Evolutionary conservation across 2,329 filamentous ascomycete species (phyloP), one percentile per base, ranked within the genome.

Genomic region (Paraphoma sp.): DNA sequence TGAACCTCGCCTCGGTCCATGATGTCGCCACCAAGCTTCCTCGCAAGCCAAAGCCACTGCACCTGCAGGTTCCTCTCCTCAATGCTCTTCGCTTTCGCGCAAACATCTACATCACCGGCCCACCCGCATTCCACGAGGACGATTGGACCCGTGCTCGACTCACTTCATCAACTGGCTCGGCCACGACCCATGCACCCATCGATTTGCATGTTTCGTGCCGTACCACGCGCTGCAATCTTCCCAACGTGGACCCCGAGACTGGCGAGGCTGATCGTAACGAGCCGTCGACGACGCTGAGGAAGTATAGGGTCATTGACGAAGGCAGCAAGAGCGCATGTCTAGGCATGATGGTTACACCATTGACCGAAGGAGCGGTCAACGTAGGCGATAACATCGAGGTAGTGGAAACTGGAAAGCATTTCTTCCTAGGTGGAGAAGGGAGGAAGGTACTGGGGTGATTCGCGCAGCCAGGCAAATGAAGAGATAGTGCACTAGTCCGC

Each of bases 91-190:
- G 88, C 11, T 93, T 91, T 75, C 84, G 90, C 23, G 84, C 89
- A 38, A 93, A 93, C 66, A 86, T 93, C 33, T 87, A 91, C 63
- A 76, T 91, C 48, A 85, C 86, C 4, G 88, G 89, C 3, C 81
- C 83, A 0, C 78, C 83, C 1, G 80, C 87, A 4, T 92, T 89
- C 66, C 84, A 86, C 16, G 90, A 93, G 73, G 89, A 93, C 51
- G 80, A 79, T 8, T 93, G 90, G 90, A 87, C 85, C 59, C 80
- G 78, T 29, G 81, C 91, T 38, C 56, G 48, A 4, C 58, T 67
- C 28, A 44, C 45, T 17, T 14, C 42, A 14, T 54, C 51, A 14
- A 45, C 54, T 17, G 30, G 40, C 12, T 58, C 50, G 9, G 14
- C 10, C 10, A 49, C 57, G 4, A 77, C 79, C 18, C 82, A 89